These are phyloP conservation scores for Plectosphaerella sp. DNA, from an alignment of 2,329 filamentous ascomycete species.

Conservation along the genomic window DNA sequence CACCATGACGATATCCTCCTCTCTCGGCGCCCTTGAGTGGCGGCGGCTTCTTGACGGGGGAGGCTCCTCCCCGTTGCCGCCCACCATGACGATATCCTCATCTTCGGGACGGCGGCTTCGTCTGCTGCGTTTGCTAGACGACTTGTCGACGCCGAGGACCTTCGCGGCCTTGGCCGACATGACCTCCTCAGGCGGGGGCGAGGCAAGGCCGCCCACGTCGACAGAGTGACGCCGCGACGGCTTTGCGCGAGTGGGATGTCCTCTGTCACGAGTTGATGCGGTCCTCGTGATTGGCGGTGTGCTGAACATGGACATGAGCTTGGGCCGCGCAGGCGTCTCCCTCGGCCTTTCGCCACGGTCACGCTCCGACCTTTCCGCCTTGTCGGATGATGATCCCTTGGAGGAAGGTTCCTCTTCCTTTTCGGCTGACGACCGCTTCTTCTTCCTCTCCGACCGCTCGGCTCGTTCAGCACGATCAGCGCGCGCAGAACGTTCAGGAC, in stretches of 20 bases:
- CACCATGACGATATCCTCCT: conserved; percentile 35
- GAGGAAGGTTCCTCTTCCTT: conserved; percentile 60
- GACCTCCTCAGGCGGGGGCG: conserved; percentile 69
- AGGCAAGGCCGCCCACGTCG: conserved; percentile 61
- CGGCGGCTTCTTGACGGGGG: conserved; percentile 22
- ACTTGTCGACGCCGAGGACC: conserved; percentile 57
- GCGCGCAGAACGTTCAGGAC: too few relatives aligned
- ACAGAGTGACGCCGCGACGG: conserved; percentile 66
- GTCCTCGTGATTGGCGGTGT: conserved; percentile 64
- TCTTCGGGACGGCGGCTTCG: conserved; percentile 29
- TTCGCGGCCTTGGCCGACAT: conserved; percentile 75
- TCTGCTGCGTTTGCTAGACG: conserved; percentile 29
- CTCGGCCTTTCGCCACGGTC: conserved; percentile 19
- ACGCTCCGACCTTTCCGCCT: conserved; percentile 46
- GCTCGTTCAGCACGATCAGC: conserved; percentile 3
- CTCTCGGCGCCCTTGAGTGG: conserved; percentile 20
- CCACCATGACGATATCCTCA: conserved; percentile 45
- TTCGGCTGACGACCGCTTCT: conserved; percentile 49
- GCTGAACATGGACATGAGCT: conserved; percentile 62
- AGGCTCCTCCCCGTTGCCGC: conserved; percentile 9
- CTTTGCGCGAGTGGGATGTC: conserved; percentile 49
- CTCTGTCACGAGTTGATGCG: conserved; percentile 63
- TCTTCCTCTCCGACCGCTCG: conserved; percentile 43
- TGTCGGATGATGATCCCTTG: conserved; percentile 71
- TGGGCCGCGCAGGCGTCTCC: conserved; percentile 49